Base-by-base conservation (phyloP, 2,329 filamentous ascomycete genomes). In the Amauroascus verrucosus region DNA sequence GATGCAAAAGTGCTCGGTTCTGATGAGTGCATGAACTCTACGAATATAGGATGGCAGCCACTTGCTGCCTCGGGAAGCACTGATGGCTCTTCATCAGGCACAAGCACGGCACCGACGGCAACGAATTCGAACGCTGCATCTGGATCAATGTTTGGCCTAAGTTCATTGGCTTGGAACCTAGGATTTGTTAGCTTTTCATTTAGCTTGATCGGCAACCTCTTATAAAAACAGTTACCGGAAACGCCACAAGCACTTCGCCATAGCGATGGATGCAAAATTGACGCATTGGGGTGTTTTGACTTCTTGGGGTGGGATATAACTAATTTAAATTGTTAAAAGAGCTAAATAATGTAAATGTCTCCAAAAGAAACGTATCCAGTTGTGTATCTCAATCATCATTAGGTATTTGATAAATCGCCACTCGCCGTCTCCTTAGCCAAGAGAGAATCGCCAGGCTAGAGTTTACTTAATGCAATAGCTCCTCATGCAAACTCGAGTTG, bases 11-110 rank as follows among this genome's bases (percentile, higher is more conserved):
- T 70, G 13, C 67, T 73, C 16, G 48, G 61, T 5, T 63, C 64
- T 28, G 64, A 68, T 24, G 51, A 65, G 50, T 74, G 72, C 60
- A 54, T 62, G 38, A 74, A 73, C 48, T 62, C 62, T 0, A 73
- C 70, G 0, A 67, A 64, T 22, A 67, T 73, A n/a, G 60, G 65
- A 24, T 68, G 68, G 20, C 60, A 57, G 33, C 57, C 56, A 13
- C 53, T 61, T 50, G 57, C 41, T 8, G 51, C 51, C 24, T 37
- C 46, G 28, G 26, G 35, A 3, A 37, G 50, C 26, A 41, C 33
- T 9, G 28, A 28, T 24, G 28, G 43, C 33, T 37, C 51, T n/a
- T 9, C 53, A 13, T 53, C 55, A 2, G 18, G 20, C 14, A 41
- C 38, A 3, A 35, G 49, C 8, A 37, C 38, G 4, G 16, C 49